phyloP scores from a whole-genome alignment of 1,139 yeast species.

The Torulaspora pretoriensis region DNA sequence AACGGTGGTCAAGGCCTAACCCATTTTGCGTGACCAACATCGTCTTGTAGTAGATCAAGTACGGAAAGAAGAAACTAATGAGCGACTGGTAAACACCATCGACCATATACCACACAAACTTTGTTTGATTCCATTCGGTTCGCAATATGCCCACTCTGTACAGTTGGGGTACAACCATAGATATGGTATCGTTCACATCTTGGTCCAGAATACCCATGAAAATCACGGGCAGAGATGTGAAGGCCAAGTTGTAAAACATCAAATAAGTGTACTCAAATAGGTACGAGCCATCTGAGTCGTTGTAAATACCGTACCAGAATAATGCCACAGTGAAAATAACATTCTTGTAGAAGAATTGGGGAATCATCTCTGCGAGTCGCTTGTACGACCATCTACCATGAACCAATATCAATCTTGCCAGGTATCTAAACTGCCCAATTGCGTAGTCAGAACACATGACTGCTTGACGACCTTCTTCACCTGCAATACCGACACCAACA shows the following conservation, averaged over 20 bases:
- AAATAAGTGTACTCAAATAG: slow-evolving; percentile 87
- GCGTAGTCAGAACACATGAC: slow-evolving; percentile 98
- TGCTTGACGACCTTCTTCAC: slow-evolving; percentile 98
- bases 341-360: slow-evolving; percentile 88
- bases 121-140: slow-evolving; percentile 71
- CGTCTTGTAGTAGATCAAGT: slow-evolving; percentile 54
- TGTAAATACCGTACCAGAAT: slow-evolving; percentile 89
- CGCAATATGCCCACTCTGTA: slow-evolving; percentile 82
- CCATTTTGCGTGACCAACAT: slow-evolving; percentile 63
- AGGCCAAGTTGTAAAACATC: slow-evolving; percentile 90
- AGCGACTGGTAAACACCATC: slow-evolving; percentile 90
- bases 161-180: slow-evolving; percentile 83
- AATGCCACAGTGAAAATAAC: slow-evolving; percentile 81
- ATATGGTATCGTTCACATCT: slow-evolving; percentile 79
- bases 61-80: slow-evolving; percentile 84
- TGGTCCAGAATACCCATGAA: slow-evolving; percentile 89
- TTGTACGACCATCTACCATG: slow-evolving; percentile 98
- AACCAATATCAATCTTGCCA: slow-evolving; percentile 71
- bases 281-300: slow-evolving; percentile 86
- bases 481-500: slow-evolving; percentile 97
- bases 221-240: slow-evolving; percentile 90
- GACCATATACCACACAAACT: slow-evolving; percentile 78
- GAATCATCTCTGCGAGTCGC: slow-evolving; percentile 89
- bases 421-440: slow-evolving; percentile 85
- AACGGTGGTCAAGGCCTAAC: slow-evolving; percentile 71